A percentile compares a stretch with the other conserved stretches of the same genome.
These are phyloP conservation scores for Fusarium albosuccineum DNA, from an alignment of 2,329 filamentous ascomycete species.

Conservation along the genomic window DNA sequence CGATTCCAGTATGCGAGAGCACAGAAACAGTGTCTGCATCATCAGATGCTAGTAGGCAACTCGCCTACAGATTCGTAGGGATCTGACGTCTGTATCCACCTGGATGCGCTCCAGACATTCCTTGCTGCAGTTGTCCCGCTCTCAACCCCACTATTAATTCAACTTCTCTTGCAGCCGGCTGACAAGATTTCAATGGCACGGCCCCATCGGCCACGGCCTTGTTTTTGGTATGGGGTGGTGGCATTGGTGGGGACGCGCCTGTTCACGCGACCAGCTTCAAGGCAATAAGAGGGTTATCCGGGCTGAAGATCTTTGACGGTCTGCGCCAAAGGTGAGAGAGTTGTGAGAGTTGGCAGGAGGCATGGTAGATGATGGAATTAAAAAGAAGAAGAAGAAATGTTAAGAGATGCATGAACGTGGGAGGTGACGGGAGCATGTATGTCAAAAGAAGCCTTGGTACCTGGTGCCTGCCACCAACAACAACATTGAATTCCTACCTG, in stretches of 20 bases:
- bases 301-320: conserved; percentile 4
- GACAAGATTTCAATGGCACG: background rate
- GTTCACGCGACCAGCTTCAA: conserved; percentile 33
- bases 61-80: conserved; percentile 1
- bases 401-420: background rate
- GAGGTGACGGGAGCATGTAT: background rate
- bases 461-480: background rate
- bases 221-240: conserved; percentile 34
- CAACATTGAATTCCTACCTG: background rate
- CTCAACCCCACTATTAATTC: conserved; percentile 34
- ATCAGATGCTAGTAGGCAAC: conserved; percentile 6
- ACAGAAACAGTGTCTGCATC: conserved; percentile 15
- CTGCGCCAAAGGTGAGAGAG: background rate
- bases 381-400: background rate
- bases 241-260: conserved; percentile 20
- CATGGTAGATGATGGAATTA: background rate
- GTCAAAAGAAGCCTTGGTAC: background rate
- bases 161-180: conserved; percentile 7
- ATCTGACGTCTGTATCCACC: conserved; percentile 31
- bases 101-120: conserved; percentile 18
- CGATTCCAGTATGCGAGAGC: background rate
- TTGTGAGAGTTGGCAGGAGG: no score
- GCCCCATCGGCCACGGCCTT: conserved; percentile 24
- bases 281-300: conserved; percentile 1
- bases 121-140: conserved; percentile 26